phyloP scores from a whole-genome alignment of 2,329 filamentous ascomycete genomes.

The Talaromyces funiculosus region DNA sequence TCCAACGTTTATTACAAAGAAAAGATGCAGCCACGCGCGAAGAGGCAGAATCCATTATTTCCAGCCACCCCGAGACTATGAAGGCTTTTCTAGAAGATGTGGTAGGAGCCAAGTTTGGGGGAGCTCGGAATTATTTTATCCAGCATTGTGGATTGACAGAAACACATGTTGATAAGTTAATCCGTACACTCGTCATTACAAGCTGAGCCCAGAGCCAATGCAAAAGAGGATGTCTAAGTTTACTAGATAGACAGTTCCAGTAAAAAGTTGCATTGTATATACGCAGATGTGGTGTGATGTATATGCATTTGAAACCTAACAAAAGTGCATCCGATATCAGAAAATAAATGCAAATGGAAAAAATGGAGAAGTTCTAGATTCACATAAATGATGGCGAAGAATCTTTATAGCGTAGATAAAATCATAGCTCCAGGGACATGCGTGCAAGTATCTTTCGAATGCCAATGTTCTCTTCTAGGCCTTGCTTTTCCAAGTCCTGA shows the following conservation, averaged over 20 bases:
- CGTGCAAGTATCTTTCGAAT: conserved; percentile 8
- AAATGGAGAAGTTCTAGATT: too few species aligned
- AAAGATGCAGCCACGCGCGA: not conserved
- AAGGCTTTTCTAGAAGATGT: conserved; percentile 1
- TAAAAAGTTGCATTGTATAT: not conserved
- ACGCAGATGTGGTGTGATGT: not conserved
- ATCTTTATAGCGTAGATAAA: not conserved
- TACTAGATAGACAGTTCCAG: not conserved
- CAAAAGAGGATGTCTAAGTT: not conserved
- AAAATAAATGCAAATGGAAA: not conserved
- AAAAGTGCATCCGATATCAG: not conserved
- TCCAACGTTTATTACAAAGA: not conserved
- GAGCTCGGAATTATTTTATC: not conserved
- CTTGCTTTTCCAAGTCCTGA: not conserved
- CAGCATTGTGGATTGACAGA: not conserved
- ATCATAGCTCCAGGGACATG: conserved; percentile 8
- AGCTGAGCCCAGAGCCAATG: not conserved
- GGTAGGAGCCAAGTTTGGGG: not conserved
- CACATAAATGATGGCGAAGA: not conserved
- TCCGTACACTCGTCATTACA: not conserved
- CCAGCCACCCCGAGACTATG: conserved; percentile 7
- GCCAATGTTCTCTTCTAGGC: conserved; percentile 3
- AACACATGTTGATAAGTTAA: not conserved
- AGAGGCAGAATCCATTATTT: conserved; percentile 1
- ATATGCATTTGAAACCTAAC: not conserved